Evolutionary conservation across 2,329 filamentous ascomycete species (phyloP), one percentile per base, ranked within the genome.

Genomic region (Pestalotiopsis sp.): DNA sequence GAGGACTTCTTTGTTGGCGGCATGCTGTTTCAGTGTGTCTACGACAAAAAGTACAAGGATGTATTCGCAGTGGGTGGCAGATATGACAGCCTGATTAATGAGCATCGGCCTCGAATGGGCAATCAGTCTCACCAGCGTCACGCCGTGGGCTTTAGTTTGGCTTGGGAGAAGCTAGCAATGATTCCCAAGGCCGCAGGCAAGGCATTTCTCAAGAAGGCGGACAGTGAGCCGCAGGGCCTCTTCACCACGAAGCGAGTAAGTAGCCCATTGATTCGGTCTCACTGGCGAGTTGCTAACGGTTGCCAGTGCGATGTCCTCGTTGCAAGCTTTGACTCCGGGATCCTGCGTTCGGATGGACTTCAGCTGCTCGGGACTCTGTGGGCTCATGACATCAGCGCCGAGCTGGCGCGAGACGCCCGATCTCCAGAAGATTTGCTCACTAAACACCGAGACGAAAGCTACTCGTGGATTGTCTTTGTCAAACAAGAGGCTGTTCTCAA

Each of bases 61-160:
- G 93, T 98, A 0, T 94, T 98, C 76, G 96, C 95, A 5, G 96
- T 95, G 39, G 96, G 97, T 65, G 96, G 96, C 2, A 90, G 96
- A 63, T 99, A 99, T 78, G 97, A 99, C 78, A 90, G 90, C 62
- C 83, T 99, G 23, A 95, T 99, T 72, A 90, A 91, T 77, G 93
- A 97, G 70, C 93, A 97, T 76, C 89, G 91, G 9, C 92, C 93
- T 4, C 91, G 90, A 71, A 87, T 90, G 57, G 85, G 89, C 56
- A 86, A 85, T 27, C 87, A 87, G 68, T 84, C 87, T 58, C 85
- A 89, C 67, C 90, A 91, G 74, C 89, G 90, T 23, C 93, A 97
- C 77, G 95, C 94, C 4, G 96, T 98, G 12, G 96, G 97, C 1
- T 95, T 98, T 77, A 97, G 94, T 75, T 83, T 98, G 56, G 93